Evolutionary conservation across 2,329 filamentous ascomycete genomes (phyloP).

Genomic region (Penicillium sp.): DNA sequence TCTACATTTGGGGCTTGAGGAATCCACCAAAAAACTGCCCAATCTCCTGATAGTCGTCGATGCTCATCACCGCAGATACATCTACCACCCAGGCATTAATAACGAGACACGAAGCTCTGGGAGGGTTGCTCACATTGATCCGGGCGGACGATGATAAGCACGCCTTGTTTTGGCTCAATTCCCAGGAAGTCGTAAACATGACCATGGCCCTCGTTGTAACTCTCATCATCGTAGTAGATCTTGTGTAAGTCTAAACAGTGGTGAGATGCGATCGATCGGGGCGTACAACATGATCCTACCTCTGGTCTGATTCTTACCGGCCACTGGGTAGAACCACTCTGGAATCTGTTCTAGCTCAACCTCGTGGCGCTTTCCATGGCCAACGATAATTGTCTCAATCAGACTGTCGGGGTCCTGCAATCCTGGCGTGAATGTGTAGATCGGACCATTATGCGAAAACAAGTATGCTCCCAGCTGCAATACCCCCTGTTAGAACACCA

Average conservation of each 20-base stretch:
- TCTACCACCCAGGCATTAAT: slow-evolving; percentile 25
- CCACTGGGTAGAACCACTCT: slow-evolving; percentile 54
- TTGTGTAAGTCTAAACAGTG: slow-evolving; percentile 55
- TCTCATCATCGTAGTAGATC: slow-evolving; percentile 56
- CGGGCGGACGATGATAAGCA: slow-evolving; percentile 56
- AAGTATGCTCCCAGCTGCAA: slow-evolving; percentile 43
- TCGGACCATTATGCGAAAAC: slow-evolving; percentile 41
- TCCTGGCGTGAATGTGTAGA: slow-evolving; percentile 45
- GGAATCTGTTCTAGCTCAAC: slow-evolving; percentile 56
- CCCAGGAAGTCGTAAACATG: slow-evolving; percentile 58
- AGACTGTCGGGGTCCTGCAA: slow-evolving; percentile 51
- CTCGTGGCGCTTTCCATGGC: slow-evolving; percentile 48
- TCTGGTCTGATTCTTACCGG: slow-evolving; percentile 55
- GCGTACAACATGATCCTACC: slow-evolving; percentile 40
- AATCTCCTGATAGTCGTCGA: slow-evolving; percentile 34
- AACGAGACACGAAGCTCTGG: neutral
- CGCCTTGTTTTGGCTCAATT: slow-evolving; percentile 47
- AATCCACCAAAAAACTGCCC: slow-evolving; percentile 39
- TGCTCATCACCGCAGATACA: slow-evolving; percentile 39
- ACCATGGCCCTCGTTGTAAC: slow-evolving; percentile 56
- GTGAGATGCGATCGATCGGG: neutral
- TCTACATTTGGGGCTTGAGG: slow-evolving; percentile 23
- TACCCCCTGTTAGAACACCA: slow-evolving; percentile 2
- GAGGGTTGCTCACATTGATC: slow-evolving; percentile 54
- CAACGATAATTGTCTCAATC: slow-evolving; percentile 57